Evolutionary conservation across 1,284 basidiomycete species (phyloP).

Genomic region (Coriolopsis trogii): DNA sequence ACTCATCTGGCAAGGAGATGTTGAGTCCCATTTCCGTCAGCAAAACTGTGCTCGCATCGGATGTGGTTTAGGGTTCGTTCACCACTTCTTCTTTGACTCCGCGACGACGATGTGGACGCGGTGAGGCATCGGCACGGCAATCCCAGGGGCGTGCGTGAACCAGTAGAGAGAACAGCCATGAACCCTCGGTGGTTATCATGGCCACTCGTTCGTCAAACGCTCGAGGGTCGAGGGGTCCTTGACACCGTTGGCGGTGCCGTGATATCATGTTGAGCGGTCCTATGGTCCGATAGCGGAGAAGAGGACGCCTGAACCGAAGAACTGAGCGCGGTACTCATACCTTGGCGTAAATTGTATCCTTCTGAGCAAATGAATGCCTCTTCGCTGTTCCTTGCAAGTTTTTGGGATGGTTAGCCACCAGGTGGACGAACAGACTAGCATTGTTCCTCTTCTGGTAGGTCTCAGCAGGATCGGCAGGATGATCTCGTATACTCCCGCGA

Average conservation of each 20-base stretch:
- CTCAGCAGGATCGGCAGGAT: conserved; percentile 1
- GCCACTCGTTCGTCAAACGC: background rate
- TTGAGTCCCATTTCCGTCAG: no score
- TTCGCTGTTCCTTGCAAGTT: background rate
- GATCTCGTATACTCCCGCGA: conserved; percentile 10
- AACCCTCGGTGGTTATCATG: background rate
- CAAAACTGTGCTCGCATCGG: no score
- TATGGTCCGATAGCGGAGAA: background rate
- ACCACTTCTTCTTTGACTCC: no score
- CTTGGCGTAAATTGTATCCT: background rate
- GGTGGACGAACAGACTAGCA: background rate
- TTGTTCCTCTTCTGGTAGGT: conserved; percentile 6
- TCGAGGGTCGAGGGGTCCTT: background rate
- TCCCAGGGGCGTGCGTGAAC: no score
- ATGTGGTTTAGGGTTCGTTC: no score
- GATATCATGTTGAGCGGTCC: conserved; percentile 8
- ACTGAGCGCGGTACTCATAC: background rate
- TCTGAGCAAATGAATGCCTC: background rate
- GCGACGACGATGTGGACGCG: no score
- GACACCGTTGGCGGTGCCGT: background rate
- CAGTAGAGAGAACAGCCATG: no score
- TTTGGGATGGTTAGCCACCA: conserved; percentile 2
- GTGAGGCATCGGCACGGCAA: no score
- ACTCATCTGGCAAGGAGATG: no score
- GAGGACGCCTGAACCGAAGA: background rate